Evolutionary conservation across 2,329 filamentous ascomycete species (phyloP), one percentile per base, ranked within the genome.

Genomic region (Epichloe gansuensis): DNA sequence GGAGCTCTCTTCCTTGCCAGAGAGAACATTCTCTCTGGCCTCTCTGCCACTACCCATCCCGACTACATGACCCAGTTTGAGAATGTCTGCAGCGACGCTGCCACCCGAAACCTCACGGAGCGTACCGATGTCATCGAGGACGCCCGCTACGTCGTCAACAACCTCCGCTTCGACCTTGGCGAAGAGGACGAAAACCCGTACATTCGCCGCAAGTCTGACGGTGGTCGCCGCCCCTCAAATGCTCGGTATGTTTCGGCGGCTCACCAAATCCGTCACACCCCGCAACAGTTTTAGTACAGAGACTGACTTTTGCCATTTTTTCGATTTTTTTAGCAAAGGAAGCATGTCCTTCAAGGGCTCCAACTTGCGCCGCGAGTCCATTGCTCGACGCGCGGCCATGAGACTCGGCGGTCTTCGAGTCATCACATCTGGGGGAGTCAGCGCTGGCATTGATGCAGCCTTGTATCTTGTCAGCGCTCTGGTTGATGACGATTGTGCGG

Each of bases 71-170:
- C 87, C 66, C 84, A 80, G 58, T 81, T 94, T 63, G 88, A 93
- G 74, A 89, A 82, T 61, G 71, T 89, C 59, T 89, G 85, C 74
- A 86, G 85, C 66, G 82, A 87, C 57, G 80, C 82, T 47, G 79
- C 85, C 45, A 79, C 80, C 53, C 76, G 81, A 56, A 81, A 87
- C 66, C 74, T 85, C 58, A 78, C 81, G 52, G 84, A 89, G 72
- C 83, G 86, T 63, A 89, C 86, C 61, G 87, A 93, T 63, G 85
- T 93, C 57, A 78, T 91, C 63, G 87, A 93, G 63, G 84, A 87
- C 57, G 76, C 77, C 63, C 79, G 87, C 63, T 94, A 93, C 65
- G 87, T 94, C 21, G 88, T 94, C 66, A 94, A 94, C 76, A 93
- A 94, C 70, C 82, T 89, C 54, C 85, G 88, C 60, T 94, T 91